phyloP scores from a whole-genome alignment of 2,329 filamentous ascomycete genomes.

The Trichoderma cornu-damae region DNA sequence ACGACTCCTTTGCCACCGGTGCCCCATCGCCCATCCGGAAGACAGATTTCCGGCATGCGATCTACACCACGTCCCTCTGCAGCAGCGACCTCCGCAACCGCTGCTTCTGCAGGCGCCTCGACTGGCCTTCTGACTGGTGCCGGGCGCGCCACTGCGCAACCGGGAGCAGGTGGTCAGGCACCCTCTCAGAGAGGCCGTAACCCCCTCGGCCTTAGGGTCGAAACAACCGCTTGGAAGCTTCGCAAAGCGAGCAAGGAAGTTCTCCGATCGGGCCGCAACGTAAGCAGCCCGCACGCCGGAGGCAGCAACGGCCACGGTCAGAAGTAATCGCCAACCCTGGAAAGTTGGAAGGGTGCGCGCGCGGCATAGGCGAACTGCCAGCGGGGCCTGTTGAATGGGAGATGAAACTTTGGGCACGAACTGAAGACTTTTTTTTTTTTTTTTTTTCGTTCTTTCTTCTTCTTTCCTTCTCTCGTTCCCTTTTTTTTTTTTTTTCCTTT shows the following conservation, averaged over 20 bases:
- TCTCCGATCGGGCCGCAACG: constrained; percentile 19
- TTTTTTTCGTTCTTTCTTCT: background rate
- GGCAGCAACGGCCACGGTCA: constrained; percentile 5
- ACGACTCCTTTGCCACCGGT: constrained; percentile 26
- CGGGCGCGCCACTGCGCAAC: background rate
- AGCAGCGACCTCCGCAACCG: background rate
- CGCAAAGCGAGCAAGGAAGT: constrained; percentile 24
- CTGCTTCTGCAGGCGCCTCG: background rate
- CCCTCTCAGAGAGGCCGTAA: constrained; percentile 25
- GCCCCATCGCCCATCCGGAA: constrained; percentile 24
- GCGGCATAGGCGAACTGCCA: background rate
- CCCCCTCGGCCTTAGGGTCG: constrained; percentile 25
- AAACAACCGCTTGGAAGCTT: constrained; percentile 22
- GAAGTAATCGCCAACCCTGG: background rate
- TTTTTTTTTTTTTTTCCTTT: background rate
- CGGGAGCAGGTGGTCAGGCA: background rate
- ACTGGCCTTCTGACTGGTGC: background rate
- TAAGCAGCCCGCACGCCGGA: constrained; percentile 12
- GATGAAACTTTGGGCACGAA: background rate
- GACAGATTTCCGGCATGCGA: constrained; percentile 1
- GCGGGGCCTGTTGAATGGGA: background rate
- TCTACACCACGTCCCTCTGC: background rate
- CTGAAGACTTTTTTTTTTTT: background rate
- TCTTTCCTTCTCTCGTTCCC: too few species aligned
- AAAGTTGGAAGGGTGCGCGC: background rate